A percentile compares a stretch with the other conserved stretches of the same genome.
These are phyloP conservation scores for Trametopsis cervina DNA, from an alignment of 768 basidiomycete species.

Conservation along the genomic window DNA sequence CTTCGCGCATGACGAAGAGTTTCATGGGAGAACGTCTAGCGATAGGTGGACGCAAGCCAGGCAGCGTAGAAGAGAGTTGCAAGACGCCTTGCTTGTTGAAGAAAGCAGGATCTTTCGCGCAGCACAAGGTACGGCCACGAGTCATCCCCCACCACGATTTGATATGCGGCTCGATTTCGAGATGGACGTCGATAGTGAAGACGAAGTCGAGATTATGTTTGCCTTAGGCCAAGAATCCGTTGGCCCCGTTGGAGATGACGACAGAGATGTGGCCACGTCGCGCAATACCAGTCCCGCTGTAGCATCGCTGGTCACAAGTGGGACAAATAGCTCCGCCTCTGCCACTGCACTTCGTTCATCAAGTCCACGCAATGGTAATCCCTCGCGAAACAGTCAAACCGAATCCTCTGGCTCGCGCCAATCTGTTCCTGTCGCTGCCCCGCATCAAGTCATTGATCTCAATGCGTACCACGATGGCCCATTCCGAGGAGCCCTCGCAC, in stretches of 20 bases:
- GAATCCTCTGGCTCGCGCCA: neutral
- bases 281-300: neutral
- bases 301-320: neutral
- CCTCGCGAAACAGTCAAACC: neutral
- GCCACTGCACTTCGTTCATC: neutral
- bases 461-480: constrained; percentile 3
- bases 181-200: constrained; percentile 1
- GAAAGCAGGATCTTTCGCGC: neutral
- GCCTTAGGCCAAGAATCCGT: neutral
- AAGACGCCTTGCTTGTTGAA: neutral
- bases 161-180: neutral
- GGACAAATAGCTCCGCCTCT: neutral
- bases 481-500: constrained; percentile 1
- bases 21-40: neutral
- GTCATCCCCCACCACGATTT: too few species aligned
- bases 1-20: neutral
- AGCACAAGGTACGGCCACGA: too few species aligned
- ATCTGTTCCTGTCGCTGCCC: neutral
- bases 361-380: neutral
- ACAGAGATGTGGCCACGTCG: neutral
- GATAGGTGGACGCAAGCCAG: neutral
- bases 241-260: neutral
- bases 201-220: neutral
- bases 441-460: neutral
- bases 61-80: neutral